Evolutionary conservation across 352 stramenopile genomes (phyloP).

Genomic region (Blastocystis sp.): DNA sequence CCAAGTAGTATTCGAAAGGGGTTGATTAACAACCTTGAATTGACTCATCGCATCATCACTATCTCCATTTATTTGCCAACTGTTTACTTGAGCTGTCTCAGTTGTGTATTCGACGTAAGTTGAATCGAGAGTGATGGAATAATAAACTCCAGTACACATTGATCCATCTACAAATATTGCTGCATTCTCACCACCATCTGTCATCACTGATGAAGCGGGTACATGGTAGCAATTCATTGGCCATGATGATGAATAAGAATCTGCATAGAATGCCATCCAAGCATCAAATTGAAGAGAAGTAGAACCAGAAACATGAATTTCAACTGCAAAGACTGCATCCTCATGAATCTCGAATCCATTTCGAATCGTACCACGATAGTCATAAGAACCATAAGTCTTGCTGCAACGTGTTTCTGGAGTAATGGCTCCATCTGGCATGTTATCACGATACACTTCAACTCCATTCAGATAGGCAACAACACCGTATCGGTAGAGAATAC

Average conservation of each 20-base stretch:
- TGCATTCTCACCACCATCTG: not conserved
- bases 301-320: not conserved
- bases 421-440: conserved; percentile 17
- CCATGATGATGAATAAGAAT: not conserved
- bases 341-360: not conserved
- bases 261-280: not conserved
- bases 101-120: not conserved
- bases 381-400: not conserved
- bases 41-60: not conserved
- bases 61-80: not conserved
- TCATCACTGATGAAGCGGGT: not conserved
- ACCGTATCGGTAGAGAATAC: conserved; percentile 21
- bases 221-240: not conserved
- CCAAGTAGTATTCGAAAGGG: not conserved
- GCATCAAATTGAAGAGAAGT: not conserved
- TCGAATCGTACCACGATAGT: not conserved
- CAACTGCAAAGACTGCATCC: not conserved
- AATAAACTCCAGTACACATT: no score
- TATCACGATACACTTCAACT: conserved; percentile 22
- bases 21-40: not conserved
- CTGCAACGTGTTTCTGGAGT: not conserved
- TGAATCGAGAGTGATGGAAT: not conserved
- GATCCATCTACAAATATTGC: not conserved
- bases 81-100: not conserved
- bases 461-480: conserved; percentile 49